Evolutionary conservation across 805 yeast genomes (phyloP).

Genomic region (Lipomyces yamadae): DNA sequence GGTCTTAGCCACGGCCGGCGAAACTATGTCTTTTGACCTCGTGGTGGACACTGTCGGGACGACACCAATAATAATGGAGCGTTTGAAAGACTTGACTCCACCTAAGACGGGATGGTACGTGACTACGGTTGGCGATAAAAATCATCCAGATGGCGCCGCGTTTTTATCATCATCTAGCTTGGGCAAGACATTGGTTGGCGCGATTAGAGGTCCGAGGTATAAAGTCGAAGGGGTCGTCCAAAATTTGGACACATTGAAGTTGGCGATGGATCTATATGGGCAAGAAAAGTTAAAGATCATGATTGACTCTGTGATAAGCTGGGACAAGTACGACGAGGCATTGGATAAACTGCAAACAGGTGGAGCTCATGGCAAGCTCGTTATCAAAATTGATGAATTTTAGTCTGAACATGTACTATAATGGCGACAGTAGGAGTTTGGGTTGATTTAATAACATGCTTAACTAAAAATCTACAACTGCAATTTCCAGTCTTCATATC

Average conservation of each 20-base stretch:
- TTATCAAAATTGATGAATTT: slow-evolving; percentile 47
- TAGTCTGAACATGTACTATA: background rate
- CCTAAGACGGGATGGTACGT: slow-evolving; percentile 56
- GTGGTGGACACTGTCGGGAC: slow-evolving; percentile 72
- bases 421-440: background rate
- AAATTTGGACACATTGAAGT: slow-evolving; percentile 47
- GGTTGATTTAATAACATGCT: background rate
- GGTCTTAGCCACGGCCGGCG: slow-evolving; percentile 40
- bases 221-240: slow-evolving; percentile 27
- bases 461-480: background rate
- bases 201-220: slow-evolving; percentile 43
- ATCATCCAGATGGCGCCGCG: slow-evolving; percentile 44
- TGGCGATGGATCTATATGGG: slow-evolving; percentile 54
- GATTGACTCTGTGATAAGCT: slow-evolving; percentile 59
- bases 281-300: slow-evolving; percentile 52
- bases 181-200: slow-evolving; percentile 43
- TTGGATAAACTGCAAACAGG: slow-evolving; percentile 53
- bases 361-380: slow-evolving; percentile 68
- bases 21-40: slow-evolving; percentile 55
- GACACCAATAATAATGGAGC: slow-evolving; percentile 52
- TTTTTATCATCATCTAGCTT: slow-evolving; percentile 17
- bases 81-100: slow-evolving; percentile 53
- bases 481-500: slow-evolving; percentile 49
- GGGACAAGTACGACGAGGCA: slow-evolving; percentile 59
- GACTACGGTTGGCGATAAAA: slow-evolving; percentile 64